Conservation (phyloP, 352 stramenopile genomes). For the Pythium brassicae region DNA sequence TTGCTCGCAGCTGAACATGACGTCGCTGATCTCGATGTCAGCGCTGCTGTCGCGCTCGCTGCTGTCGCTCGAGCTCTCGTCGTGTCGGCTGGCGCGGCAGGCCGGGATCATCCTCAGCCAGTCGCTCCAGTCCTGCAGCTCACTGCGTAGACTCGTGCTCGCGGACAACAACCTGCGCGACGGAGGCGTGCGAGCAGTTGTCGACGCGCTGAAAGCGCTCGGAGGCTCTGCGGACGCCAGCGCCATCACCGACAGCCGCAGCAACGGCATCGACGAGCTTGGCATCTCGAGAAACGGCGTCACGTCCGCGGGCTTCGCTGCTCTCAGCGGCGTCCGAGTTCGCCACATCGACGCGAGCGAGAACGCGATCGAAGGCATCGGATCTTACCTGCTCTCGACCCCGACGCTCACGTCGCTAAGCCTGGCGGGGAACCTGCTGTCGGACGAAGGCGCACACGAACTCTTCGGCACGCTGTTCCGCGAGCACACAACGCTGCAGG, state of each 20-base stretch:
- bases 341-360: constrained; percentile 18
- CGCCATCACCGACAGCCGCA: not conserved
- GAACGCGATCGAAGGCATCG: constrained; percentile 33
- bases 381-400: constrained; percentile 20
- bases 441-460: constrained; percentile 29
- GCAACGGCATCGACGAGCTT: constrained; percentile 28
- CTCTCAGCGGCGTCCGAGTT: constrained; percentile 20
- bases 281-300: constrained; percentile 47
- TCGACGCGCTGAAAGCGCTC: constrained; percentile 33
- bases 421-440: constrained; percentile 30
- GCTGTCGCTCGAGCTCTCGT: constrained; percentile 41
- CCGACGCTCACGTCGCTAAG: constrained; percentile 22
- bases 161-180: constrained; percentile 53
- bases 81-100: constrained; percentile 44
- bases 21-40: constrained; percentile 46
- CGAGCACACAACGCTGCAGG: constrained; percentile 17
- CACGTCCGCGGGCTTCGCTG: constrained; percentile 25
- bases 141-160: constrained; percentile 29
- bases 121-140: constrained; percentile 31
- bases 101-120: constrained; percentile 60
- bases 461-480: constrained; percentile 28
- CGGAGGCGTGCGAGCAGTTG: constrained; percentile 41
- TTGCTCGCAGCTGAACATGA: constrained; percentile 52
- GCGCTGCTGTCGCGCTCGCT: constrained; percentile 31
- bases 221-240: no score